Base-by-base conservation (phyloP, 1,139 yeast species). In the Suhomyces terraborum region DNA sequence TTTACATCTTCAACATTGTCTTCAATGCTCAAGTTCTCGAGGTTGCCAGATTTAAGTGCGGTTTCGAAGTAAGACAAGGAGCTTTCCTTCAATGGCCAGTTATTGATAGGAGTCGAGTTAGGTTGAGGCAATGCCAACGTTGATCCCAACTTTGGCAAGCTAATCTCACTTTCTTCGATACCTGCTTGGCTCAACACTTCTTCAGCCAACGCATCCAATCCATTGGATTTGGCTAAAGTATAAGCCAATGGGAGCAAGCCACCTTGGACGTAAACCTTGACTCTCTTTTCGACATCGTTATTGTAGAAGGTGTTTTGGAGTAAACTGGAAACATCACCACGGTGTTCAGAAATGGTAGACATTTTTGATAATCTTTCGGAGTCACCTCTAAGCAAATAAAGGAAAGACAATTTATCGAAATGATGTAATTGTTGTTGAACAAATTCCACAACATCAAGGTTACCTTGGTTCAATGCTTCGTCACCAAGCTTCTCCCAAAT, bases 171-270 rank as follows among this genome's bases (percentile, higher is more conserved):
- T 51, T 79, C 88, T 25, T 75, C 72, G 26, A 87, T 73, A 8
- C 82, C 88, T 21, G 91, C 80, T 51, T 85, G 83, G 35, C 76
- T 77, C 51, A 91, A 70, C 42, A 88, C 84, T 36, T 80, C 75
- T 34, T 78, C 75, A 21, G 96, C 96, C 45, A 84, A 69, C 30
- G 82, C 91, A 30, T 74, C 78, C 50, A 89, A 77, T 5, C 96
- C 97, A 53, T 84, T 86, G 25, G 94, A 75, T 63, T 87, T 88
- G 20, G 98, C 98, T 49, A 91, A 77, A 20, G 97, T 87, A 62
- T 89, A 94, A 1, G 98, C 98, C 56, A 94, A 77, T 7, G 98
- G 93, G 42, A 78, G 68, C 68, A 91, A 75, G 20, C 97, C 97
- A 43, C 86, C 81, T 53, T 84, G 81, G 40, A 84, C 77, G 56